Base-by-base conservation (phyloP, 306 rosid genomes). In the Ormosia semicastrata region DNA sequence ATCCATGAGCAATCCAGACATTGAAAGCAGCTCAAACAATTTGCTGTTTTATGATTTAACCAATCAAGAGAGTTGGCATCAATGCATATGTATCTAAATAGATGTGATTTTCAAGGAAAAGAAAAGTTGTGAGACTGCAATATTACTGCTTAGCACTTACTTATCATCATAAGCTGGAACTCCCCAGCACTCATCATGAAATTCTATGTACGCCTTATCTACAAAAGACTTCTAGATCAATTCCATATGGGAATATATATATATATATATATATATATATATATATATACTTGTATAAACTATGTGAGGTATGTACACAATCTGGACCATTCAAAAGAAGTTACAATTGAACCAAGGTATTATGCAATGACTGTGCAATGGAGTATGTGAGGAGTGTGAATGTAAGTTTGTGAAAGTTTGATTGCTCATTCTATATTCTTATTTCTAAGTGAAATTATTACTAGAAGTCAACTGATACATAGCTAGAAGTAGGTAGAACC, bases 151-250 rank as follows among this genome's bases (percentile, higher is more conserved):
- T n/a, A n/a, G 7, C 57, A 79, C 84, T 84, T 88, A 95, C 98
- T 89, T 92, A 87, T 95, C 99, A 49, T 84, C 87, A 62, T 95
- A 95, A 76, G 92, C 97, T 17, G 99, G 99, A 87, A 95, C 97
- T 32, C 99, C 99, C 99, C 99, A 95, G 63, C 97, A 95, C 52
- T 93, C 97, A 43, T 95, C 99, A 65, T 95, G 99, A 86, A 95
- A 95, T 7, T 92, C 95, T 79, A 95, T 85, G 78, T 95, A 95
- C 34, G 54, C 91, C 78, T 87, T 85, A 85, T 95, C 99, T 95
- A 97, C 83, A 86, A 5, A 52, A 49, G 1, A 75, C 47, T 34
- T 86, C 88, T 36, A 49, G 2, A 77, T 71, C n/a, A 69, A 33
- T 60, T 50, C 33, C 10, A 37, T 34, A 7, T 1, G 2, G 14